These are phyloP conservation scores for Crepidotus variabilis DNA, from an alignment of 768 basidiomycete genomes.

Conservation along the genomic window DNA sequence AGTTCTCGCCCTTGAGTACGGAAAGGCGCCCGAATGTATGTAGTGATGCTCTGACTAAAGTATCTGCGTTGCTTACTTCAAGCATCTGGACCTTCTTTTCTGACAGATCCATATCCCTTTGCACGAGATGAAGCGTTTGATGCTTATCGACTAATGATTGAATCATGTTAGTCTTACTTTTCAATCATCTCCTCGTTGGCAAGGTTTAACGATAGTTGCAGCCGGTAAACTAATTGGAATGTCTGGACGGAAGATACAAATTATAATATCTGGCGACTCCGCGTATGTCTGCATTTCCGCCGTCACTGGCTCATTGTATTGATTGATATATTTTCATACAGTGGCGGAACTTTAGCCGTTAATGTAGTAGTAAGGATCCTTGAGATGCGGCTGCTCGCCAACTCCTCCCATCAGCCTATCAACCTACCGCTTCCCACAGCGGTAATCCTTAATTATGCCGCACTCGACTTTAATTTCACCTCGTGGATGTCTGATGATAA, in stretches of 20 bases:
- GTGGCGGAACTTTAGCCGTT: slow-evolving; percentile 85
- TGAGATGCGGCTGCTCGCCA: slow-evolving; percentile 47
- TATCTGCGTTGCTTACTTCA: slow-evolving; percentile 1
- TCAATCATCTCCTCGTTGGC: background rate
- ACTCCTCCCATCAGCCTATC: slow-evolving; percentile 27
- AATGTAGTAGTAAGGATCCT: slow-evolving; percentile 84
- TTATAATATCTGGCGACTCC: slow-evolving; percentile 91
- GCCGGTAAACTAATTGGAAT: slow-evolving; percentile 82
- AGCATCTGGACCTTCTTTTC: background rate
- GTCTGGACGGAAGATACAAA: slow-evolving; percentile 73
- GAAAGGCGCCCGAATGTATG: slow-evolving; percentile 95
- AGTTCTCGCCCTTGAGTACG: slow-evolving; percentile 87
- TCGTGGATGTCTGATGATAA: slow-evolving; percentile 93
- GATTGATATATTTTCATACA: slow-evolving; percentile 26
- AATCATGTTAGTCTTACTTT: slow-evolving; percentile 44
- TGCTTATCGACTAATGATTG: slow-evolving; percentile 75
- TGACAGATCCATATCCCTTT: slow-evolving; percentile 93
- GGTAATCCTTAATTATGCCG: slow-evolving; percentile 86
- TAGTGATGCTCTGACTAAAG: background rate
- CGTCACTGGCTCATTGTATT: slow-evolving; percentile 3
- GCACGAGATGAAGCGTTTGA: slow-evolving; percentile 96
- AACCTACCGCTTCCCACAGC: slow-evolving; percentile 71
- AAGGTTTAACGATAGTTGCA: slow-evolving; percentile 14
- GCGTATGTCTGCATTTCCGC: slow-evolving; percentile 60
- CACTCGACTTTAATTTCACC: slow-evolving; percentile 96